These are phyloP conservation scores for Trichosporon sp. DNA, from an alignment of 1,284 basidiomycete species.

Conservation along the genomic window DNA sequence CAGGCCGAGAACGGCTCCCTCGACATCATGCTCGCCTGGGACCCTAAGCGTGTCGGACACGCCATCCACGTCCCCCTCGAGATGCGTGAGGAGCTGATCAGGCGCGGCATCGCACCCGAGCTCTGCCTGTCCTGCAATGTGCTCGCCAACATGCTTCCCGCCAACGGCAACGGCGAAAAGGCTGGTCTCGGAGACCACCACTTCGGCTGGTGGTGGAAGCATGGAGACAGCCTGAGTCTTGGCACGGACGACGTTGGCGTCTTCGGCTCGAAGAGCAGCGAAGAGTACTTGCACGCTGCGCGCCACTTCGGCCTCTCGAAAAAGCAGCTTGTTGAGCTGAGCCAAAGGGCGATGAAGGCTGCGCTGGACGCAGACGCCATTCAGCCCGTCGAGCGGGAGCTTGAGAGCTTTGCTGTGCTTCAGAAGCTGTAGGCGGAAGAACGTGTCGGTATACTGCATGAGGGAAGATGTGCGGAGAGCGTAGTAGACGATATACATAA, in stretches of 20 bases:
- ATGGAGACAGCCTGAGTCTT: conserved; percentile 18
- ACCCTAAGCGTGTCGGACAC: conserved; percentile 68
- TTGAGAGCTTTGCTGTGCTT: conserved; percentile 7
- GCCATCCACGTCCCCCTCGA: conserved; percentile 64
- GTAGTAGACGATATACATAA: background rate
- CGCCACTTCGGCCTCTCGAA: conserved; percentile 24
- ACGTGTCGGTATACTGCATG: no score
- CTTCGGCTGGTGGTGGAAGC: conserved; percentile 31
- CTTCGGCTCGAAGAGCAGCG: conserved; percentile 21
- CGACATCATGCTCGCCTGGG: conserved; percentile 58
- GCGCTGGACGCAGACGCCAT: conserved; percentile 16
- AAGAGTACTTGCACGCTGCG: conserved; percentile 25
- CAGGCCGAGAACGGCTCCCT: conserved; percentile 55
- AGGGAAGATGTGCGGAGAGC: no score
- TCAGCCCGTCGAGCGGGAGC: conserved; percentile 1
- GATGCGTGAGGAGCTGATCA: conserved; percentile 54
- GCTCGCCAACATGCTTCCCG: conserved; percentile 44
- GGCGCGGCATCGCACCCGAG: conserved; percentile 62
- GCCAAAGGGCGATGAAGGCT: conserved; percentile 18
- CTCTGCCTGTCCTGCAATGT: conserved; percentile 77
- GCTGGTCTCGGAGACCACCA: conserved; percentile 22
- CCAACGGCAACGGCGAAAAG: background rate
- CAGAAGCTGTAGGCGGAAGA: conserved; percentile 12
- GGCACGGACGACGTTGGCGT: conserved; percentile 37
- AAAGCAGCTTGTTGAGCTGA: conserved; percentile 23